phyloP scores from a whole-genome alignment of 2,329 filamentous ascomycete species.

The Acephala macrosclerotiorum region DNA sequence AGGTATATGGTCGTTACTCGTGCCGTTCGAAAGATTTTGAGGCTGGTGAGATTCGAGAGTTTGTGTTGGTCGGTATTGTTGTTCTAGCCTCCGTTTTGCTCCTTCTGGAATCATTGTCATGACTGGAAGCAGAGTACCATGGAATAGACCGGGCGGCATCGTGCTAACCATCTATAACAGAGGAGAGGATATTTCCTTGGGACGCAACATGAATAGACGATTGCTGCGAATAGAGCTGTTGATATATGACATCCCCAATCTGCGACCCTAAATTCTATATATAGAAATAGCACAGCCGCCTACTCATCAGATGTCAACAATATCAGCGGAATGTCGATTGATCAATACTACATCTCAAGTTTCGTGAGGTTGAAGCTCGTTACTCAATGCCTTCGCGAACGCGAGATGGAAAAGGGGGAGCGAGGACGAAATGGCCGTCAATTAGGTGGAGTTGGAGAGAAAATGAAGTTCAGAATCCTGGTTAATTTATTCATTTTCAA shows the following conservation, averaged over 20 bases:
- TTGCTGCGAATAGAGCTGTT: not conserved
- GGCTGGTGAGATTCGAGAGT: slow-evolving; percentile 25
- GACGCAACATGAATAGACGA: not conserved
- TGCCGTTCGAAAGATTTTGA: slow-evolving; percentile 15
- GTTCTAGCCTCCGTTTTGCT: slow-evolving; percentile 33
- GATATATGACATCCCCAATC: not conserved
- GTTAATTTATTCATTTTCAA: slow-evolving; percentile 8
- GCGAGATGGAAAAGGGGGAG: slow-evolving; percentile 21
- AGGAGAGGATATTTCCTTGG: not conserved
- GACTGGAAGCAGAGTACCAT: slow-evolving; percentile 18
- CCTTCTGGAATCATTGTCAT: slow-evolving; percentile 30
- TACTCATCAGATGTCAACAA: not conserved
- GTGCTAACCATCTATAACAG: slow-evolving; percentile 6
- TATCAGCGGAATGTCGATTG: not conserved
- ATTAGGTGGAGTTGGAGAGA: slow-evolving; percentile 9
- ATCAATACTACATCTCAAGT: not conserved
- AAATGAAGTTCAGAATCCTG: slow-evolving; percentile 11
- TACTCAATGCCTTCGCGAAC: slow-evolving; percentile 13
- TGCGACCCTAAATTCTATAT: slow-evolving; percentile 4
- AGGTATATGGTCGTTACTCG: slow-evolving; percentile 22
- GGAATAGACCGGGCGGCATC: slow-evolving; percentile 27
- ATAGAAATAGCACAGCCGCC: not conserved
- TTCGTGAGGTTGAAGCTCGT: slow-evolving; percentile 10
- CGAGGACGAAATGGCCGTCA: not conserved
- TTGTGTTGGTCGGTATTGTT: slow-evolving; percentile 31